Percentiles rank a stretch among this genome's conserved stretches.
These are phyloP conservation scores for Striga asiatica DNA, from an alignment of 257 asterid genomes.

Conservation along the genomic window DNA sequence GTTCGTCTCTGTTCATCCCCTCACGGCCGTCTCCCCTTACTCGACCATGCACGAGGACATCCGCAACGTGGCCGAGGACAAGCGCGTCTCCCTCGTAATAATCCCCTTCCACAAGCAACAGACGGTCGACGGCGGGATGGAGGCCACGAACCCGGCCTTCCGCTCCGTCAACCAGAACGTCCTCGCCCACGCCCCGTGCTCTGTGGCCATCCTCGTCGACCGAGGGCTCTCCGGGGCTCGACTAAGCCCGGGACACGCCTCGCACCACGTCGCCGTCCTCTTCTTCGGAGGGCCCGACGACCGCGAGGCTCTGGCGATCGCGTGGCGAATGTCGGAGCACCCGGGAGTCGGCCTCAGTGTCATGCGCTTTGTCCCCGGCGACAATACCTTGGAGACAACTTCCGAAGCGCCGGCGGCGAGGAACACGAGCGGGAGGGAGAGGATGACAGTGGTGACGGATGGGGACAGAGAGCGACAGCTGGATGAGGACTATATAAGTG, in stretches of 20 bases:
- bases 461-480: constrained; percentile 39
- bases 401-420: not conserved
- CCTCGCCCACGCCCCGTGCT: constrained; percentile 70
- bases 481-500: constrained; percentile 52
- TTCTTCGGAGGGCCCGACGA: constrained; percentile 92
- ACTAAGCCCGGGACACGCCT: constrained; percentile 33
- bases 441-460: constrained; percentile 30
- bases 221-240: constrained; percentile 72
- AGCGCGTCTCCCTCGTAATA: constrained; percentile 54
- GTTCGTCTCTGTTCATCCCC: constrained; percentile 54
- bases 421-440: constrained; percentile 17
- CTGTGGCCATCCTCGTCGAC: constrained; percentile 80
- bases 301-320: constrained; percentile 73
- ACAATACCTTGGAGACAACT: constrained; percentile 10
- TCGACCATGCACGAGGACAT: constrained; percentile 92
- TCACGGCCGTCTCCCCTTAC: constrained; percentile 89
- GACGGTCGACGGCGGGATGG: constrained; percentile 95
- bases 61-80: constrained; percentile 70
- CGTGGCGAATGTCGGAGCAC: constrained; percentile 63
- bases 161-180: constrained; percentile 70
- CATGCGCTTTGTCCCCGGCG: constrained; percentile 43
- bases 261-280: constrained; percentile 51
- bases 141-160: constrained; percentile 57
- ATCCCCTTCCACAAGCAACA: constrained; percentile 91
- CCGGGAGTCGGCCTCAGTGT: constrained; percentile 50